These are phyloP conservation scores for Lentinus brumalis DNA, from an alignment of 768 basidiomycete species.

Conservation along the genomic window DNA sequence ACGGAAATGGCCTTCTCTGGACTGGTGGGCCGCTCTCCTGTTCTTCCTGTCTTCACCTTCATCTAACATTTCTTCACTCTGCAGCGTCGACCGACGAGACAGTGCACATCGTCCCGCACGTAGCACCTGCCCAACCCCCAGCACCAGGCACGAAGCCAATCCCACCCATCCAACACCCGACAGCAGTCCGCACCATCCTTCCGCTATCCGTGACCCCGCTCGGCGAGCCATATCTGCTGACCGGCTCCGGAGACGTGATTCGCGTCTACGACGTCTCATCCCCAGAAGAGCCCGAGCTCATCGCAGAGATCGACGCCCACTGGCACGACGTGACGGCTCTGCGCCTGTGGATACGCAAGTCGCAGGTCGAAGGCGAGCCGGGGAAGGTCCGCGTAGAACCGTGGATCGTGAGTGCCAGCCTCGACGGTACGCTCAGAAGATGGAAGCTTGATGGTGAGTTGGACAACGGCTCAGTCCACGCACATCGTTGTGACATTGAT, in stretches of 20 bases:
- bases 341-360: conserved; percentile 66
- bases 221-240: conserved; percentile 75
- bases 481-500: neutral
- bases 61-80: neutral
- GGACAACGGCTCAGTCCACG: neutral
- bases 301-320: conserved; percentile 82
- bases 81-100: conserved; percentile 92
- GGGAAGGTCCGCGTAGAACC: conserved; percentile 60
- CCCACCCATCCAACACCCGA: conserved; percentile 60
- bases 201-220: conserved; percentile 64
- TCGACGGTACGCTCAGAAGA: conserved; percentile 86
- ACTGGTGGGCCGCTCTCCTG: conserved; percentile 58
- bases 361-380: conserved; percentile 44
- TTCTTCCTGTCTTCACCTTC: neutral
- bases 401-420: conserved; percentile 81
- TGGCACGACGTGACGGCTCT: conserved; percentile 87
- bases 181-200: conserved; percentile 72
- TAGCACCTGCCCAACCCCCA: conserved; percentile 27
- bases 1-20: conserved; percentile 80
- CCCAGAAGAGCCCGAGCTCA: conserved; percentile 64
- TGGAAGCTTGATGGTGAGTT: conserved; percentile 71
- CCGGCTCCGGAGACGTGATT: conserved; percentile 83
- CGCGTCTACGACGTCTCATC: conserved; percentile 78
- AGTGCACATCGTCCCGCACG: conserved; percentile 60
- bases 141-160: conserved; percentile 33